These are phyloP conservation scores for Venustampulla echinocandica DNA, from an alignment of 495 filamentous ascomycete genomes.

Conservation along the genomic window DNA sequence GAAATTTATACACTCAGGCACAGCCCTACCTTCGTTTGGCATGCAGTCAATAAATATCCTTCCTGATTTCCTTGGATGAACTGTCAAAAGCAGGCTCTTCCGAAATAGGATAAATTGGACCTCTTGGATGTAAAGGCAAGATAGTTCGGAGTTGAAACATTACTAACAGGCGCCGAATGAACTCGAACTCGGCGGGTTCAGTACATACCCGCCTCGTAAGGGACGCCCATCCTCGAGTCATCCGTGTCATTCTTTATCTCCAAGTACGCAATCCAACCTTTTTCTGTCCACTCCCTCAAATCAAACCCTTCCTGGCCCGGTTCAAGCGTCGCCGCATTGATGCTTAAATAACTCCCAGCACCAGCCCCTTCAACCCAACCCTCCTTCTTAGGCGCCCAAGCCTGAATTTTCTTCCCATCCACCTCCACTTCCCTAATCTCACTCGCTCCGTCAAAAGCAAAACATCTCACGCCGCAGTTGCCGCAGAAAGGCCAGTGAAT, in stretches of 20 bases:
- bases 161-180: no score
- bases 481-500: slow-evolving; percentile 27
- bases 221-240: slow-evolving; percentile 2
- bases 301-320: slow-evolving; percentile 16
- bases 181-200: no score
- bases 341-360: slow-evolving; percentile 11
- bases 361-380: slow-evolving; percentile 8
- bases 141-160: no score
- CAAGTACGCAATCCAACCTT: slow-evolving; percentile 17
- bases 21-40: no score
- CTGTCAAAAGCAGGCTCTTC: no score
- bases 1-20: no score
- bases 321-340: slow-evolving; percentile 18
- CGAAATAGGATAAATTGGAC: no score
- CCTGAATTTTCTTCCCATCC: slow-evolving; percentile 14
- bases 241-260: background rate
- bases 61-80: no score
- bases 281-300: slow-evolving; percentile 19
- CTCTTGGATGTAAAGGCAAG: no score
- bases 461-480: slow-evolving; percentile 27
- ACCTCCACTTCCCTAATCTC: slow-evolving; percentile 20
- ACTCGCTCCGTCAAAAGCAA: slow-evolving; percentile 25
- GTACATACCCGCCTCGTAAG: slow-evolving; percentile 8
- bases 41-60: no score
- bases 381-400: slow-evolving; percentile 10